A percentile compares a stretch with the other conserved stretches of the same genome.
Evolutionary conservation across 108 stramenopile genomes (phyloP).

Genomic region (Stephanodiscus minutulus): DNA sequence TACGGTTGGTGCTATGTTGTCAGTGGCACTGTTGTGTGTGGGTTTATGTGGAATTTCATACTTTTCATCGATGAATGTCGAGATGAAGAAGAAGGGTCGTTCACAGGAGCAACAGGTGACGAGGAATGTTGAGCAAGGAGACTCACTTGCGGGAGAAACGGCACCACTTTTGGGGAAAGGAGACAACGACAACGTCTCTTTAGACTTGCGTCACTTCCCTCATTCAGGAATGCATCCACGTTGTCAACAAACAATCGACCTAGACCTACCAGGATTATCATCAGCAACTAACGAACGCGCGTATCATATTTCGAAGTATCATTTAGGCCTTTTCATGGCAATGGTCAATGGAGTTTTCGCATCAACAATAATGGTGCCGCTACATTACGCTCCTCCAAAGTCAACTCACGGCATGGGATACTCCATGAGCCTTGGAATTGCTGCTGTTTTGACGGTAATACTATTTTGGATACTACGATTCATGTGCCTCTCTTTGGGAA

Average conservation of each 20-base stretch:
- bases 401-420: conserved; percentile 65
- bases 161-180: conserved; percentile 18
- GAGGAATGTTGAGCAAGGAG: conserved; percentile 1
- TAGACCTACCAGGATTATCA: conserved; percentile 23
- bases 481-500: conserved; percentile 29
- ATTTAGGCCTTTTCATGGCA: conserved; percentile 47
- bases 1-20: conserved; percentile 46
- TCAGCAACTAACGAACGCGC: conserved; percentile 10
- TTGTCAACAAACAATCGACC: conserved; percentile 42
- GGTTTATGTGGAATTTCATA: conserved; percentile 82
- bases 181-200: conserved; percentile 3
- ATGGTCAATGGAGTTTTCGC: conserved; percentile 56
- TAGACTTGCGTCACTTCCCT: conserved; percentile 39
- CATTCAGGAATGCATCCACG: conserved; percentile 41
- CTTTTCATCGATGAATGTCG: conserved; percentile 54
- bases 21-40: conserved; percentile 53
- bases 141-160: conserved; percentile 10
- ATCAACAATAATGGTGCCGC: conserved; percentile 61
- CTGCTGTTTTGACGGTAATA: conserved; percentile 63
- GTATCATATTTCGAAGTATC: conserved; percentile 40
- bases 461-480: conserved; percentile 63
- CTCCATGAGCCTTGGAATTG: conserved; percentile 77
- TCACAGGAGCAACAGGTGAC: background rate
- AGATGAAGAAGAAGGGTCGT: conserved; percentile 6
- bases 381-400: conserved; percentile 54